Base-by-base conservation (phyloP, 306 rosid species). In the Quercus parvula region DNA sequence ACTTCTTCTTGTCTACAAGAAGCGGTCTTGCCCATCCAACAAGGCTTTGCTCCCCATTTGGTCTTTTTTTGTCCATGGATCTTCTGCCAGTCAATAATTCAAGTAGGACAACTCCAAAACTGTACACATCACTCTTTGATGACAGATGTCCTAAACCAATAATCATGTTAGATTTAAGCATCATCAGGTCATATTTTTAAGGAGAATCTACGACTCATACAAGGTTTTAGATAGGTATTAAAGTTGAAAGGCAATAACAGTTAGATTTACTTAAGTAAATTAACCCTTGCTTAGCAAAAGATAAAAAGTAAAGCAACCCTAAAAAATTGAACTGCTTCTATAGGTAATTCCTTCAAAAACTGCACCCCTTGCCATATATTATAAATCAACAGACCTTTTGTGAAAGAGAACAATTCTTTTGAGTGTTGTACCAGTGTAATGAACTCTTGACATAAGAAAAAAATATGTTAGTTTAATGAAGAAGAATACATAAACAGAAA, bases 41-140 rank as follows among this genome's bases (percentile, higher is more conserved):
- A 70, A 95, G 93, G 89, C 93, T 95, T 70, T 93, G 98, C 81
- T 95, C 99, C 33, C 98, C 98, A n/a, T 89, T 92, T 22, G 98
- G 94, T 82, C 98, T 90, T 75, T 74, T 89, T 86, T 95, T 95
- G 72, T 95, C 99, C 82, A 93, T 88, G 7, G 98, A 88, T 85
- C 99, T 80, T 57, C 97, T 87, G n/a, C 99, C 99, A 0, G 94
- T 93, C 68, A 95, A 86, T 94, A 95, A 89, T 84, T 95, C 99
- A 4, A 95, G 96, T 61, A 95, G 86, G 38, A 95, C 99, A 25
- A 95, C 99, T 62, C 99, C 99, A 73, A 91, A 95, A 86, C 99
- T 91, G 81, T 93, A 95, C 77, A 95, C 99, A 56, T 95, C 99
- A 67, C 94, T 95, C 81, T 93, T 95, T 10, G 97, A 86, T 55